Evolutionary conservation across 192 early-diverging fungal genomes (phyloP), one percentile per base, ranked within the genome.

Genomic region (Lunasporangiospora selenospora): DNA sequence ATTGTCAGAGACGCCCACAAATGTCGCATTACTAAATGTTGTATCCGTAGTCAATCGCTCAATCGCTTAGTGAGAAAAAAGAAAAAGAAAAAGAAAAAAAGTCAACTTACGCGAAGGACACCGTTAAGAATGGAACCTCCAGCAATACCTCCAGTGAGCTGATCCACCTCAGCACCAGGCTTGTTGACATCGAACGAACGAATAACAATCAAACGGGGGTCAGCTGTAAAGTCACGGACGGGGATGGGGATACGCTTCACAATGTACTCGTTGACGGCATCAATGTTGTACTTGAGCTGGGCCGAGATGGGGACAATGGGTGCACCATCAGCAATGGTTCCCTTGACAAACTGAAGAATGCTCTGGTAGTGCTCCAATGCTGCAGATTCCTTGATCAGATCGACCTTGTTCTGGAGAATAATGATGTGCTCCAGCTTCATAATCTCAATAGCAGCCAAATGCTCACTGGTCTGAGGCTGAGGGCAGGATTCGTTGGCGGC

Each of bases 101-200:
- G 13, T 46, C 5, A 16, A 57, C 63, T 63, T 77, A 85, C 78
- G 80, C 81, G 87, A 58, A 93, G 81, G 3, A 97, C 92, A 76
- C 97, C 97, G 59, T 83, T 88, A 41, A 99, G 82, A 56, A 99
- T 97, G 56, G 90, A 93, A 32, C 98, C 98, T 84, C 96, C 98
- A 46, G 94, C 96, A 71, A 99, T 95, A 73, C 98, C 96, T 75
- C 98, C 98, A 80, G 92, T 92, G 54, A 99, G 84, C 39, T 94
- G 85, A 21, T 89, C 85, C 26, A 98, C 90, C 80, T 95, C 95
- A 23, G 90, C 87, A 75, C 98, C 98, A 33, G 98, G 96, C 78
- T 98, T 97, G 86, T 99, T 99, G 60, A 99, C 93, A 76, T 99
- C 96, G 58, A 99, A 99, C 26, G 92, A 94, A 76, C 96, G 93